Base-by-base conservation (phyloP, 768 basidiomycete species). In the Leccinum pellstonianum region DNA sequence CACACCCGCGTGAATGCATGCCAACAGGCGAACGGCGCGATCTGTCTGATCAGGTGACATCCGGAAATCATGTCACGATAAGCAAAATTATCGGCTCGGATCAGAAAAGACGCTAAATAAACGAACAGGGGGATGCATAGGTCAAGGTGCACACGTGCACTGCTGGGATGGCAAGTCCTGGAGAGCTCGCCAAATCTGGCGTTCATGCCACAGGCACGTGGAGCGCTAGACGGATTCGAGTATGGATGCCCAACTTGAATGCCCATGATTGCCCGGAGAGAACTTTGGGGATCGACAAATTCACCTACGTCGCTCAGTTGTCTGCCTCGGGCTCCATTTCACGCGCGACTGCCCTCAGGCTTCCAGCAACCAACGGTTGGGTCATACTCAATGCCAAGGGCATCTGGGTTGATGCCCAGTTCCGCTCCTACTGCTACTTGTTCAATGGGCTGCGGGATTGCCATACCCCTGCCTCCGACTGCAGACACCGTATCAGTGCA, bases 41-140 rank as follows among this genome's bases (percentile, higher is more conserved):
- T 66, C 65, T 51, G 23, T 21, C 10, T 11, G 35, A 63, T 61
- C 58, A 52, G 50, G 63, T 52, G 56, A 35, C 29, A 49, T 27
- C 14, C n/a, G 1, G 10, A 41, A 38, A 27, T 11, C 58, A 23
- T 47, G 49, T 35, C 12, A 7, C 10, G 21, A 27, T 54, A 46
- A 17, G 23, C 7, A 5, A 12, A 33, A 52, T 60, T 52, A 60
- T 60, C 59, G 17, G n/a, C 48, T 5, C 9, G 10, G 15, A 60
- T 54, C 51, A 52, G 25, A 31, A 19, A 23, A 21, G 25, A 17
- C 7, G 51, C 11, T 5, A 46, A 6, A 46, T 19, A 46, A 46
- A 43, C 19, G 9, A 19, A 43, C 43, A 37, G 21, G 21, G 21
- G 35, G 4, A 35, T 11, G 35, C 49, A 10, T 9, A 2, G 17